phyloP scores from a whole-genome alignment of 345 rosid genomes.

The Viola odorata region DNA sequence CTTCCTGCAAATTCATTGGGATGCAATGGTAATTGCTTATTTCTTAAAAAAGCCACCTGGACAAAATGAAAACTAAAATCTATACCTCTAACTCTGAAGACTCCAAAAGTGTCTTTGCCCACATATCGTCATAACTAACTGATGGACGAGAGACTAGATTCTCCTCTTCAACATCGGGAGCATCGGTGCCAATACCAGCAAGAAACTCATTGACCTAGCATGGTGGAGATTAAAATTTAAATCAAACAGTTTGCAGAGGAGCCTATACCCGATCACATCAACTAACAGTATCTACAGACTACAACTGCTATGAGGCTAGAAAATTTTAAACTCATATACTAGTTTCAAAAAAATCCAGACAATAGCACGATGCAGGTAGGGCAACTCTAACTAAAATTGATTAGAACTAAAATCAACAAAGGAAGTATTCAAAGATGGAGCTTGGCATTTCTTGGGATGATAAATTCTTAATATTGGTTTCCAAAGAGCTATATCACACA shows the following conservation, averaged over 20 bases:
- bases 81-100: conserved; percentile 74
- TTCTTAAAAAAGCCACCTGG: conserved; percentile 3
- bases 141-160: conserved; percentile 78
- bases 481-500: no score
- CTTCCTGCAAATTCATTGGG: conserved; percentile 53
- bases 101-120: conserved; percentile 97
- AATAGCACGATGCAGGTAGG: not conserved
- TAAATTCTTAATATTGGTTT: no score
- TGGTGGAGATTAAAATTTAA: conserved; percentile 9
- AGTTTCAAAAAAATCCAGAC: not conserved
- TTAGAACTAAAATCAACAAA: no score
- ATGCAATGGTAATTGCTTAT: not conserved
- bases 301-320: no score
- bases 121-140: conserved; percentile 97
- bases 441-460: no score
- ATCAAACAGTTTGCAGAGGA: not conserved
- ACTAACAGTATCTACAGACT: not conserved
- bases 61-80: not conserved
- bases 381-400: not conserved
- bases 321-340: not conserved
- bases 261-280: not conserved
- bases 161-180: conserved; percentile 99
- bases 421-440: no score
- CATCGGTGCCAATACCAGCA: conserved; percentile 97
- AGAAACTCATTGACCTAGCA: conserved; percentile 92